These are phyloP conservation scores for Kalmanozyma brasiliensis DNA, from an alignment of 1,284 basidiomycete genomes.

Conservation along the genomic window DNA sequence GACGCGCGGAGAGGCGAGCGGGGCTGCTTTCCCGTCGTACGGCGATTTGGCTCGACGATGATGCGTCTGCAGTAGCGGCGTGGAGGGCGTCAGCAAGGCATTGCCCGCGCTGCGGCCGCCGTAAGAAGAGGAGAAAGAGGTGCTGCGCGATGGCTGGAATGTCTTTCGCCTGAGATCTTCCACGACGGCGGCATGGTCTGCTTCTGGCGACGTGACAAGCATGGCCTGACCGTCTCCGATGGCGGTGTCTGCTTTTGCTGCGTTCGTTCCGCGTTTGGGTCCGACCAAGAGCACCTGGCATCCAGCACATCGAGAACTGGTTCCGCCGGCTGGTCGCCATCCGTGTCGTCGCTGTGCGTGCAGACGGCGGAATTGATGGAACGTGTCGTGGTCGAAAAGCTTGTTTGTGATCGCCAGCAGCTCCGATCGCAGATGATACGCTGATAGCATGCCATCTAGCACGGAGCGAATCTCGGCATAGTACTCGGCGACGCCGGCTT, in stretches of 20 bases:
- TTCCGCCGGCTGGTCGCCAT: constrained; percentile 60
- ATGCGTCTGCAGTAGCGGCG: constrained; percentile 21
- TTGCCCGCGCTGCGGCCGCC: background rate
- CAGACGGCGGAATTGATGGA: constrained; percentile 75
- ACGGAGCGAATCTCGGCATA: constrained; percentile 93
- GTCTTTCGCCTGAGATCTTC: constrained; percentile 10
- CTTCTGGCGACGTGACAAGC: background rate
- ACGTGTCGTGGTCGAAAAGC: constrained; percentile 84
- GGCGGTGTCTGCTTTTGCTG: background rate
- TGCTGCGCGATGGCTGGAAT: constrained; percentile 11
- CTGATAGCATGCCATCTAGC: constrained; percentile 90
- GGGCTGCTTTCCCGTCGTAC: constrained; percentile 50
- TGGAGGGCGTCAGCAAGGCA: constrained; percentile 12
- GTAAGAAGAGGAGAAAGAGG: constrained; percentile 9
- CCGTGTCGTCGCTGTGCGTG: constrained; percentile 66
- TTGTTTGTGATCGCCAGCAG: constrained; percentile 87
- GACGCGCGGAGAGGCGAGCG: constrained; percentile 38
- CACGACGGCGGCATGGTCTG: constrained; percentile 1
- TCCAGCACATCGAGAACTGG: constrained; percentile 14
- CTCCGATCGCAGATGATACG: constrained; percentile 90
- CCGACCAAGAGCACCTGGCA: constrained; percentile 34
- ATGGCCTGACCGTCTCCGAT: background rate
- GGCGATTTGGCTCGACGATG: constrained; percentile 36
- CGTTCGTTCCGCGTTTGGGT: constrained; percentile 10
- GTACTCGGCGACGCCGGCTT: constrained; percentile 56